phyloP scores from a whole-genome alignment of 2,329 filamentous ascomycete species.

The Microascus cirrosus region DNA sequence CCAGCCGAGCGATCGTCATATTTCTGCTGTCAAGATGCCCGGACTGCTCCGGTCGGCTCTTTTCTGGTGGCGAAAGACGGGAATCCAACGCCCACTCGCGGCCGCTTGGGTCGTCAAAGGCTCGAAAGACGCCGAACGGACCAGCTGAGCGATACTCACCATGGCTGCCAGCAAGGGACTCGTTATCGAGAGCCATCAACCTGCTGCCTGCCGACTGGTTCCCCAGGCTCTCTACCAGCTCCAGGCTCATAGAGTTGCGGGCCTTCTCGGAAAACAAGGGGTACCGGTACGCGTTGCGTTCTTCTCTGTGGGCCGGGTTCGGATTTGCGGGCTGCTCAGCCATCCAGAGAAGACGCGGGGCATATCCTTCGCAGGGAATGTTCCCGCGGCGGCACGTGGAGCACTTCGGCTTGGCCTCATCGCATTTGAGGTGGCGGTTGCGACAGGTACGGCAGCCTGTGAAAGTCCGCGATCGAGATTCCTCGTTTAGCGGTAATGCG shows the following conservation, averaged over 20 bases:
- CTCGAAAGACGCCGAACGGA: not conserved
- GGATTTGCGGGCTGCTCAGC: slow-evolving; percentile 12
- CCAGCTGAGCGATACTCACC: not conserved
- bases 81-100: not conserved
- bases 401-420: slow-evolving; percentile 27
- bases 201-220: slow-evolving; percentile 11
- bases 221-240: slow-evolving; percentile 20
- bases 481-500: not conserved
- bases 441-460: slow-evolving; percentile 22
- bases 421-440: slow-evolving; percentile 30
- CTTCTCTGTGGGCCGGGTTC: not conserved
- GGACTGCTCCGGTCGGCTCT: not conserved
- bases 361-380: slow-evolving; percentile 25
- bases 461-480: slow-evolving; percentile 21
- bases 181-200: slow-evolving; percentile 13
- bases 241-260: slow-evolving; percentile 19
- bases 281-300: slow-evolving; percentile 21
- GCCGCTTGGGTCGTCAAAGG: not conserved
- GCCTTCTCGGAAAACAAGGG: slow-evolving; percentile 27
- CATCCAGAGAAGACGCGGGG: slow-evolving; percentile 20
- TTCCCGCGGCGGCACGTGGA: slow-evolving; percentile 21
- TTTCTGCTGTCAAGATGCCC: not conserved
- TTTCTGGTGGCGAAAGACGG: not conserved
- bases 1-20: not conserved
- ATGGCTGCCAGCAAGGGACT: not conserved